Base-by-base conservation (phyloP, 2,329 filamentous ascomycete genomes). In the Trichophyton simii region DNA sequence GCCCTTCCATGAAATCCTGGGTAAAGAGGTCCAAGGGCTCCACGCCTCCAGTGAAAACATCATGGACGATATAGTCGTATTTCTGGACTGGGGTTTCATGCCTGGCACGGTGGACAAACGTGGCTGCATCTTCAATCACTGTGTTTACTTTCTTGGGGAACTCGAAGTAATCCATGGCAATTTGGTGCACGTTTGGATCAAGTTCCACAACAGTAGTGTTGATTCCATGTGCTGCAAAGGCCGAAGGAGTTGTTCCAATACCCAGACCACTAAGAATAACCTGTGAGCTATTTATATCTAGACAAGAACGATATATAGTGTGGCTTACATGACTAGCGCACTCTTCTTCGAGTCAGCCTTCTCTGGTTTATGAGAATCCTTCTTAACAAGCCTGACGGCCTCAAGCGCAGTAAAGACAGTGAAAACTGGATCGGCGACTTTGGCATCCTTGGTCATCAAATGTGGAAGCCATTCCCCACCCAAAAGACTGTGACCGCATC, bases 331-430 rank as follows among this genome's bases (percentile, higher is more conserved):
- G 60, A 95, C 88, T 3, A 97, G 80, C 1, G 92, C 92, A 57
- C 83, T 88, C 54, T 88, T 88, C 63, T 88, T 77, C n/a, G 75
- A 75, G 67, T 91, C 88, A 1, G 75, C 76, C 22, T 69, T 71
- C 42, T 60, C 65, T 28, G 65, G 65, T 44, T 68, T 63, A 8
- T 71, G 69, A 57, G 69, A 63, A 34, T 80, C 77, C 3, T 79
- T 74, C 67, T 94, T 80, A 25, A 96, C 80, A 36, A 99, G 80
- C 22, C 94, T 83, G 5, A 97, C 87, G 2, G 92, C 90, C 73
- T 99, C 94, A 0, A 99, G 83, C 81, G 96, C 95, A 28, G 89
- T 87, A 72, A 99, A 99, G n/a, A 97, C 87, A 8, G 89, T 87
- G 71, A 97, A 99, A 61, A 99, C 89, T 0, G 92, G 90, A 74